Evolutionary conservation across 352 stramenopile genomes (phyloP), one percentile per base, ranked within the genome.

Genomic region (Phytopythium ostracodes): DNA sequence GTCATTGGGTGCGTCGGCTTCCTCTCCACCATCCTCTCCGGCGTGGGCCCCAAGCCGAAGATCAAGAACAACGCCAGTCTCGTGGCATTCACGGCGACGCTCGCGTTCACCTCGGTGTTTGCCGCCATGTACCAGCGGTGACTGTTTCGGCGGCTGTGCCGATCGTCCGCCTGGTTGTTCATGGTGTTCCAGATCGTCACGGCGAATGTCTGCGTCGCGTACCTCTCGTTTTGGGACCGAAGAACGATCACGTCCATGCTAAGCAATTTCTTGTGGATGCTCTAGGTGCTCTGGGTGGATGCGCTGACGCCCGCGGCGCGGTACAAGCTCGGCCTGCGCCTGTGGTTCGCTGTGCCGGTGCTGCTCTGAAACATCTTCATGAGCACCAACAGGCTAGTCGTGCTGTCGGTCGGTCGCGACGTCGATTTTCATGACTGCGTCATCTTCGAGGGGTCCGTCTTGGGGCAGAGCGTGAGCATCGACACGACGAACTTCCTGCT

Each of bases 81-180:
- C 17, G 15, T 42, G 14, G 40, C 22, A 31, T 18, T 51, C 3
- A 7, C 25, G 3, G 18, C 38, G 6, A 52, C 55, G 2, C 0
- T 52, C 4, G 20, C 18, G n/a, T 52, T 60, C 36, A 35, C 29
- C 2, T 22, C 42, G 17, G n/a, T 18, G 17, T 60, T 35, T 36
- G 40, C 55, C 4, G 9, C 17, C 4, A 17, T 52, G 9, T 51
- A 52, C 55, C 55, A 60, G 15, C 24, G 24, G 0, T 40, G 55
- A 11, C 36, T 60, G 36, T 25, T 52, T 14, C 40, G 55, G 2
- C 35, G 27, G 24, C 40, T 60, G 12, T 60, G 55, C n/a, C 22
- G 55, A 8, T 60, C 55, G 14, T 60, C 52, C 14, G 55, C 52
- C 36, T 60, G 24, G 17, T 29, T 52, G 38, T 60, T 60, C 42